Conservation (phyloP, 768 basidiomycete species). For the Mrakia gelida region DNA sequence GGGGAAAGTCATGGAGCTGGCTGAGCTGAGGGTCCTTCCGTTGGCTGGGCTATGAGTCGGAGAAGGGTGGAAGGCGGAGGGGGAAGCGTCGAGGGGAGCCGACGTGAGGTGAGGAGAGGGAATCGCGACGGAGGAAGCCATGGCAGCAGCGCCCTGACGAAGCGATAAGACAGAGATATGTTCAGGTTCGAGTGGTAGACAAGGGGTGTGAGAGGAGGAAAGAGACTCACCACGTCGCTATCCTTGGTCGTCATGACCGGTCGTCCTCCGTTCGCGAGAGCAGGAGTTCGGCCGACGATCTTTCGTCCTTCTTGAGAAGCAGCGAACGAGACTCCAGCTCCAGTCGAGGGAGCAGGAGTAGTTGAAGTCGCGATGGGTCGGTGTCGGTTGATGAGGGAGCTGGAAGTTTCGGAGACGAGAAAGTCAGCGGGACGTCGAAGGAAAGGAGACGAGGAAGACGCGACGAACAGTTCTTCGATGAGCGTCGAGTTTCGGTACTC, state of each 20-base stretch:
- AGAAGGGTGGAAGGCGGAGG: constrained; percentile 15
- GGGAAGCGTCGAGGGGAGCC: neutral
- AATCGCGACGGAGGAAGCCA: neutral
- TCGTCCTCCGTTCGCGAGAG: constrained; percentile 9
- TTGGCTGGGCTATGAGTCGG: neutral
- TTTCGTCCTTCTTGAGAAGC: constrained; percentile 1
- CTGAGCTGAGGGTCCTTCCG: neutral
- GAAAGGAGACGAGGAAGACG: neutral
- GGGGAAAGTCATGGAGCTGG: constrained; percentile 12
- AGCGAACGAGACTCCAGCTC: neutral
- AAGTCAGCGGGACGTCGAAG: neutral
- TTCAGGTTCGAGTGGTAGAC: neutral
- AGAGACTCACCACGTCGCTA: neutral
- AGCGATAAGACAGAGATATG: neutral
- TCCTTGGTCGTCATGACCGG: constrained; percentile 16
- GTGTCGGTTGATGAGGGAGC: constrained; percentile 15
- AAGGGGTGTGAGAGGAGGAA: neutral
- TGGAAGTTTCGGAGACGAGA: neutral
- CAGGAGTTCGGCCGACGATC: constrained; percentile 1
- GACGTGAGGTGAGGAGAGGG: neutral
- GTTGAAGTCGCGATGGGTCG: neutral
- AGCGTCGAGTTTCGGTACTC: constrained; percentile 89
- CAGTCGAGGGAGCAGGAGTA: neutral
- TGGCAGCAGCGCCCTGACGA: constrained; percentile 15
- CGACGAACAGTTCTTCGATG: constrained; percentile 62